Evolutionary conservation across 1,284 basidiomycete genomes (phyloP).

Genomic region (Sanghuangporus weigelae): DNA sequence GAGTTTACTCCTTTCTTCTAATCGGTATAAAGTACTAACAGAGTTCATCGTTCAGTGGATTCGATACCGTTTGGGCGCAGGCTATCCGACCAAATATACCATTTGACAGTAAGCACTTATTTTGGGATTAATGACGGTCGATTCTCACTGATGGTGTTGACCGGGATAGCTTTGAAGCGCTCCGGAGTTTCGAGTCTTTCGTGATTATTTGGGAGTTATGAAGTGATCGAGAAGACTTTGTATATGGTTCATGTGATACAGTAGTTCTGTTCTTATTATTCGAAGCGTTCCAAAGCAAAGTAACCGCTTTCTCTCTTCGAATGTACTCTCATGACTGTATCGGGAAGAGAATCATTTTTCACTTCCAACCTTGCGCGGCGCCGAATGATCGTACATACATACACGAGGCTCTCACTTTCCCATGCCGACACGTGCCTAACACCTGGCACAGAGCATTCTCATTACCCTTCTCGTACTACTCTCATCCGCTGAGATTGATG

Average conservation of each 20-base stretch:
- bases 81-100: constrained; percentile 39
- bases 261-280: background rate
- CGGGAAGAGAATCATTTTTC: too few species aligned
- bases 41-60: constrained; percentile 29
- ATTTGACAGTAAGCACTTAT: constrained; percentile 25
- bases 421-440: too few species aligned
- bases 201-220: background rate
- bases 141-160: background rate
- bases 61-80: constrained; percentile 37
- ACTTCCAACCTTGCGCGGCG: too few species aligned
- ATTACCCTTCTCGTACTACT: too few species aligned
- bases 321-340: too few species aligned
- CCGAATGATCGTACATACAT: too few species aligned
- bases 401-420: too few species aligned
- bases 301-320: too few species aligned
- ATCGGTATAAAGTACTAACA: background rate
- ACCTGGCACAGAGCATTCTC: too few species aligned
- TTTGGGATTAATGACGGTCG: background rate
- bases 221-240: background rate
- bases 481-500: too few species aligned
- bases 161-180: constrained; percentile 20
- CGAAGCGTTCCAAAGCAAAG: background rate
- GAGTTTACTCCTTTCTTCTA: constrained; percentile 2
- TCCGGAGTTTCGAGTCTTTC: constrained; percentile 20
- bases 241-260: background rate